Conservation (phyloP, 164 flowering plant species). For the Hamamelis virginiana region DNA sequence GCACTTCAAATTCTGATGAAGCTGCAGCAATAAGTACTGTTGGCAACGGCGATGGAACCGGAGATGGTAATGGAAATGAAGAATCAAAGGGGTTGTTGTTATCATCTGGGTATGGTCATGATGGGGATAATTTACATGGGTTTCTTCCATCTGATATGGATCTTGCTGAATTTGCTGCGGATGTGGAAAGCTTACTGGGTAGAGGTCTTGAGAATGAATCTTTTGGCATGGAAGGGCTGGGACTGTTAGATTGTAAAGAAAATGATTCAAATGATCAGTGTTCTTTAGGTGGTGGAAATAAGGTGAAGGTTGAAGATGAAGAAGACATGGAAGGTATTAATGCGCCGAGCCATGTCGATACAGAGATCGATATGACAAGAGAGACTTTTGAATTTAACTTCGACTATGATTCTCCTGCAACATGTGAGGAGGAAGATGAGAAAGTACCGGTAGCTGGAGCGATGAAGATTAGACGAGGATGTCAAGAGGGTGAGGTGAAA, state of each 20-base stretch:
- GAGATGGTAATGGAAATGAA: constrained; percentile 5
- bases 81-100: constrained; percentile 13
- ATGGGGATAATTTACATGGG: constrained; percentile 31
- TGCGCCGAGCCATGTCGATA: constrained; percentile 21
- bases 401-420: constrained; percentile 43
- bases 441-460: constrained; percentile 10
- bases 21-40: background rate
- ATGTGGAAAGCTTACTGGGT: constrained; percentile 77
- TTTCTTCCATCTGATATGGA: constrained; percentile 72
- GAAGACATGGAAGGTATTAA: constrained; percentile 16
- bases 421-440: constrained; percentile 48
- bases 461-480: background rate
- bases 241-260: constrained; percentile 43
- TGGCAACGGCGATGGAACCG: background rate
- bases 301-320: constrained; percentile 56
- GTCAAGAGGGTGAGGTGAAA: background rate
- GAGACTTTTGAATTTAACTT: constrained; percentile 61
- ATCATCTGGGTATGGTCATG: constrained; percentile 11
- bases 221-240: constrained; percentile 69
- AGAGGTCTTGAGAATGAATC: constrained; percentile 61
- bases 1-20: constrained; percentile 20
- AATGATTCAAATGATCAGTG: constrained; percentile 16
- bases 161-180: constrained; percentile 81
- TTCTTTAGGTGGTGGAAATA: constrained; percentile 16
- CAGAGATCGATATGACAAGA: constrained; percentile 35